phyloP scores from a whole-genome alignment of 805 yeast genomes.

The Maudiozyma serrabonitensis region DNA sequence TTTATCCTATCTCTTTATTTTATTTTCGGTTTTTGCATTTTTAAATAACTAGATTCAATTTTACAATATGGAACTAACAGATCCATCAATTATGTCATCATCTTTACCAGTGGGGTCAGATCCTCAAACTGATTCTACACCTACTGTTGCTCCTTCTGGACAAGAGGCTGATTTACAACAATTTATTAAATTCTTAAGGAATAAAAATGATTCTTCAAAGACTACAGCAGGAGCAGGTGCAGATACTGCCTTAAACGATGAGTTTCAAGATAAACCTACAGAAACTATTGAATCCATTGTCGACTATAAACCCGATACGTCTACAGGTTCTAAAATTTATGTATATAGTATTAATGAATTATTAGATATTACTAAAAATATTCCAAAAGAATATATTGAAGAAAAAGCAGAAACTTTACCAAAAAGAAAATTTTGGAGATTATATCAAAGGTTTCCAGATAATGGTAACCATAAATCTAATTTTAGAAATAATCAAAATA shows the following conservation, averaged over 20 bases:
- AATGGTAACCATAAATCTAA: conserved; percentile 5
- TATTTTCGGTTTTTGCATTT: background rate
- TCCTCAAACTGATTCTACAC: background rate
- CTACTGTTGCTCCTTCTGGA: background rate
- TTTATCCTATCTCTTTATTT: background rate
- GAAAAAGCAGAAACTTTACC: conserved; percentile 34
- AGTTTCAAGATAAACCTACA: background rate
- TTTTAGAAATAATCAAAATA: conserved; percentile 3
- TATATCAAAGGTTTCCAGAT: conserved; percentile 24
- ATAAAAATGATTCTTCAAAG: background rate
- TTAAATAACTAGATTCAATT: background rate
- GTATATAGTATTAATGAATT: conserved; percentile 25
- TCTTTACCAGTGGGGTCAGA: background rate
- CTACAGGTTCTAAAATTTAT: conserved; percentile 8
- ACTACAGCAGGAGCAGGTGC: background rate
- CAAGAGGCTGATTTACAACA: conserved; percentile 1
- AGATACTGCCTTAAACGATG: background rate
- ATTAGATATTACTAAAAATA: conserved; percentile 10
- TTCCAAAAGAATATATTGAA: conserved; percentile 26
- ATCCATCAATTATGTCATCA: conserved; percentile 14
- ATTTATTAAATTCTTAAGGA: conserved; percentile 2
- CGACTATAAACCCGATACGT: conserved; percentile 15
- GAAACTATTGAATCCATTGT: conserved; percentile 8
- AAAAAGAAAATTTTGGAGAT: conserved; percentile 40
- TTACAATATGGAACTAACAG: conserved; percentile 13